Percentiles rank a stretch among this genome's conserved stretches.
These are phyloP conservation scores for Geranium incanum DNA, from an alignment of 441 rosid species.

Conservation along the genomic window DNA sequence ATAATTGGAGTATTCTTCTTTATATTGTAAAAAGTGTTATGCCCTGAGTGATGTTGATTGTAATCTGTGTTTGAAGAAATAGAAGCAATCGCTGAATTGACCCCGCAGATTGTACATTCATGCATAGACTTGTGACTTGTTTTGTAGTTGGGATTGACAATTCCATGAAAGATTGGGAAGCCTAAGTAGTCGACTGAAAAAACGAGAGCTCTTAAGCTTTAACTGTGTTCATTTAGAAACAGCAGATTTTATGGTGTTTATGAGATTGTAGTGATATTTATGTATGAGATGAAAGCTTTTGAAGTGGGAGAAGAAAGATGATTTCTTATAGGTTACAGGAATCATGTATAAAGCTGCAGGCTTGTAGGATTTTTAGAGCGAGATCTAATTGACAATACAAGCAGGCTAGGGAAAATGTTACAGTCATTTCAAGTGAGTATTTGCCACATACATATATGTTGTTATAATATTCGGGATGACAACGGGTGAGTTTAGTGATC, in stretches of 20 bases:
- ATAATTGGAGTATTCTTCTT: background rate
- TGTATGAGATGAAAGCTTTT: background rate
- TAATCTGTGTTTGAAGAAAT: background rate
- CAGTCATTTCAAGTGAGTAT: no score
- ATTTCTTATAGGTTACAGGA: no score
- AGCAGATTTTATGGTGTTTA: background rate
- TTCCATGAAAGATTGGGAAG: background rate
- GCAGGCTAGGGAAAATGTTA: no score
- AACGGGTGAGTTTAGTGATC: no score
- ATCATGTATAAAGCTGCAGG: no score
- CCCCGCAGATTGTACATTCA: background rate
- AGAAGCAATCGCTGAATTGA: background rate
- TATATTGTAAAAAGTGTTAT: background rate
- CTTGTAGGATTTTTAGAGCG: no score
- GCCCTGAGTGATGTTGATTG: background rate
- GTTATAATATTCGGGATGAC: no score
- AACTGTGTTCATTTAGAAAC: background rate
- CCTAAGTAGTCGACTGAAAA: background rate
- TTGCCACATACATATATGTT: no score
- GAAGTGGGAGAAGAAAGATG: background rate
- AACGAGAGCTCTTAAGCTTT: background rate
- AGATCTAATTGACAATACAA: no score
- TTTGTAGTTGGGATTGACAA: background rate
- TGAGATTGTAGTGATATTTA: background rate
- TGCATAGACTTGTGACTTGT: background rate